Conservation (phyloP, 306 rosid species). For the Begonia loranthoides region DNA sequence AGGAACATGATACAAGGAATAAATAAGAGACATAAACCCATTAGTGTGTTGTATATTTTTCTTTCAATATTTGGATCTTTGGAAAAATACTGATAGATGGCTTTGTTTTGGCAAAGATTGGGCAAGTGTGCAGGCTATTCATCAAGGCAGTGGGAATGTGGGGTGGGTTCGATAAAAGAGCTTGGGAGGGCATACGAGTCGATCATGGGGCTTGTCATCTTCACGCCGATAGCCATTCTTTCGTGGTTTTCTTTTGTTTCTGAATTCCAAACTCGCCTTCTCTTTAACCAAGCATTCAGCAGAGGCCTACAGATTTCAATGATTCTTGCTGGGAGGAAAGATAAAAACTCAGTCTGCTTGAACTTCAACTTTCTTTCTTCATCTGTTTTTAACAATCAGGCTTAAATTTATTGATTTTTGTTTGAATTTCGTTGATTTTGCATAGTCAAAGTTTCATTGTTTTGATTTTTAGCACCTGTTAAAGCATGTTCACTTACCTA, state of each 20-base stretch:
- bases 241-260: conserved; percentile 92
- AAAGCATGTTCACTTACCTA: no score
- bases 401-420: neutral
- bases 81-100: neutral
- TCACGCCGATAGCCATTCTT: conserved; percentile 69
- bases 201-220: conserved; percentile 64
- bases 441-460: no score
- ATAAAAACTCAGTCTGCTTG: conserved; percentile 8
- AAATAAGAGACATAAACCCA: no score
- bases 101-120: conserved; percentile 30
- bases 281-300: conserved; percentile 93
- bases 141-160: conserved; percentile 50
- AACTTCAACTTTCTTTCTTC: neutral
- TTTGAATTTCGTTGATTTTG: neutral
- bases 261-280: conserved; percentile 84
- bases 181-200: conserved; percentile 83
- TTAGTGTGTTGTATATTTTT: no score
- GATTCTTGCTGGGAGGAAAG: conserved; percentile 77
- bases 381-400: neutral
- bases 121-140: conserved; percentile 56
- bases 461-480: no score
- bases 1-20: no score
- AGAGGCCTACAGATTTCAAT: conserved; percentile 92
- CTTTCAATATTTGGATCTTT: no score
- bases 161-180: conserved; percentile 75